Conservation (phyloP, 176 grass and related monocot species). For the Ananas comosus region DNA sequence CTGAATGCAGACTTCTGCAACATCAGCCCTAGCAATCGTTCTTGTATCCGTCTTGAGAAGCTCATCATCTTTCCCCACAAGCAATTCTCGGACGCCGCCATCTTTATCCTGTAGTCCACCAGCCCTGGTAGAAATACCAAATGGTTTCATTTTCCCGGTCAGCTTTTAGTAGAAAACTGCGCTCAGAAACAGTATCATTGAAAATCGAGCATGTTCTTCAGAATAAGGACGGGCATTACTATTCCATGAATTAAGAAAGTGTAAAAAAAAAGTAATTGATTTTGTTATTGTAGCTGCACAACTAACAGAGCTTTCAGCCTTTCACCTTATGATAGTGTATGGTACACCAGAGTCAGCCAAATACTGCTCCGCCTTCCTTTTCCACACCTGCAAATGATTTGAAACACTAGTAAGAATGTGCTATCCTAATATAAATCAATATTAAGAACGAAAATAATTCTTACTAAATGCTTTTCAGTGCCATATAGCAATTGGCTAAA, state of each 20-base stretch:
- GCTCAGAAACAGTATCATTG: too few species aligned
- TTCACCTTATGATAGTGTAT: conserved; percentile 90
- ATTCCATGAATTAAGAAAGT: too few species aligned
- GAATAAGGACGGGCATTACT: too few species aligned
- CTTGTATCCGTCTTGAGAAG: conserved; percentile 70
- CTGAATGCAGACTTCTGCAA: conserved; percentile 95
- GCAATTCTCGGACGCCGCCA: conserved; percentile 60
- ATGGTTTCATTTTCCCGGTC: not conserved
- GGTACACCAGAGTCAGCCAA: conserved; percentile 68
- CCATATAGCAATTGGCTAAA: not conserved
- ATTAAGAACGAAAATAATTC: not conserved
- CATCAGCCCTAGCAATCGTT: conserved; percentile 83
- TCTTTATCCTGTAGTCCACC: conserved; percentile 95
- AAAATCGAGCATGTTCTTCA: too few species aligned
- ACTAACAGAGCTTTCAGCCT: conserved; percentile 20
- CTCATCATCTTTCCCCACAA: conserved; percentile 81
- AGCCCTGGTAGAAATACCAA: conserved; percentile 41
- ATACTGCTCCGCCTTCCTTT: conserved; percentile 83
- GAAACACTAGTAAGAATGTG: not conserved
- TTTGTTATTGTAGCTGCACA: not conserved
- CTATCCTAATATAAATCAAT: not conserved
- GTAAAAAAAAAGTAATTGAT: not conserved
- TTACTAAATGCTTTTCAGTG: too few species aligned
- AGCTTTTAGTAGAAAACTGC: not conserved
- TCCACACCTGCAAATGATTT: conserved; percentile 48